Evolutionary conservation across 1,139 yeast genomes (phyloP).

Genomic region (Groenewaldozyma auringiensis): DNA sequence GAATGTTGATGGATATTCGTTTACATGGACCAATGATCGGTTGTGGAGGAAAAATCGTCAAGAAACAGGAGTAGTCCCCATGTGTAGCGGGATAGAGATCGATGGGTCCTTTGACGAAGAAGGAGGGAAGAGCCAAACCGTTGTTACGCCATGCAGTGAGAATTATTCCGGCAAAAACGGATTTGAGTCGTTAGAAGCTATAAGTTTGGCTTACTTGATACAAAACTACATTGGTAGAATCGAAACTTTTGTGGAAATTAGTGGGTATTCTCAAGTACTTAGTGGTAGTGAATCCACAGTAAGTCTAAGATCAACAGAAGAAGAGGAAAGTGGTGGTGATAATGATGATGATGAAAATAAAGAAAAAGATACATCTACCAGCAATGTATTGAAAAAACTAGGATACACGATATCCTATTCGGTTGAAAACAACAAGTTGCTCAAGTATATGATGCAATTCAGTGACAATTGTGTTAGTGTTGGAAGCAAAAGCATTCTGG

Average conservation of each 20-base stretch:
- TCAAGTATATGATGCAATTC: too few relatives aligned
- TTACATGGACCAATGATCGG: constrained; percentile 72
- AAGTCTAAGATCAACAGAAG: too few relatives aligned
- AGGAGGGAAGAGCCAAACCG: constrained; percentile 41
- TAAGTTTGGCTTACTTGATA: constrained; percentile 53
- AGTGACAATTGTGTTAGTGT: too few relatives aligned
- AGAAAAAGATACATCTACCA: too few relatives aligned
- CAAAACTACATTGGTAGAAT: constrained; percentile 35
- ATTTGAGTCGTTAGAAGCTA: constrained; percentile 71
- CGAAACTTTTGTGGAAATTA: constrained; percentile 39
- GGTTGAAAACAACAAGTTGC: too few relatives aligned
- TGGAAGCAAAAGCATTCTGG: too few relatives aligned
- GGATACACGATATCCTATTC: too few relatives aligned
- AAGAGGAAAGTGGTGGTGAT: too few relatives aligned
- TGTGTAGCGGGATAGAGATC: constrained; percentile 76
- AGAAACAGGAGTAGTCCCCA: constrained; percentile 50
- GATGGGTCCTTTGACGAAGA: constrained; percentile 79
- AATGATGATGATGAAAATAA: too few relatives aligned
- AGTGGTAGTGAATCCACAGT: too few relatives aligned
- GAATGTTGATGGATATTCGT: constrained; percentile 87
- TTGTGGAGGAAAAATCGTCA: constrained; percentile 89
- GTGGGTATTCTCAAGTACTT: too few relatives aligned
- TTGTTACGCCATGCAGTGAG: constrained; percentile 55
- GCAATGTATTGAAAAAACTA: too few relatives aligned
- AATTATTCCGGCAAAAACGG: constrained; percentile 68